Evolutionary conservation across 768 basidiomycete species (phyloP).

Genomic region (Cyclocybe cylindracea): DNA sequence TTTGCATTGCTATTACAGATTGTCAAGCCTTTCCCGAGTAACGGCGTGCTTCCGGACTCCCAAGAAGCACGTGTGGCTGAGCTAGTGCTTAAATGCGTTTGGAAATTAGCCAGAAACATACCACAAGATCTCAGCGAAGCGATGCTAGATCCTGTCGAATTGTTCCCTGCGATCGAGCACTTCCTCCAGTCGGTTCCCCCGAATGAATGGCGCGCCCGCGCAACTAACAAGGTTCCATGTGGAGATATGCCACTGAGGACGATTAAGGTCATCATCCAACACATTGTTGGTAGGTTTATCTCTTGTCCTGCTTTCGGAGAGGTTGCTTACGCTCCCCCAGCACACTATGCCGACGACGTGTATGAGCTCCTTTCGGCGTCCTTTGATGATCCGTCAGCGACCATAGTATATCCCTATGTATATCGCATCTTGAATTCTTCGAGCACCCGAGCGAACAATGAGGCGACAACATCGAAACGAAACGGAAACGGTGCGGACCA

Average conservation of each 20-base stretch:
- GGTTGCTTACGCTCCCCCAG: slow-evolving; percentile 34
- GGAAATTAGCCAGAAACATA: slow-evolving; percentile 95
- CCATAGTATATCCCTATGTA: slow-evolving; percentile 94
- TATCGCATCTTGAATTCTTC: slow-evolving; percentile 83
- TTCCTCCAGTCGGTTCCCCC: slow-evolving; percentile 94
- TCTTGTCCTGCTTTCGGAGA: not conserved
- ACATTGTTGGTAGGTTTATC: slow-evolving; percentile 80
- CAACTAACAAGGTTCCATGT: slow-evolving; percentile 88
- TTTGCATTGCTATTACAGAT: slow-evolving; percentile 83
- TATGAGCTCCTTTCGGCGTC: slow-evolving; percentile 89
- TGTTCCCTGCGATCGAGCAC: slow-evolving; percentile 91
- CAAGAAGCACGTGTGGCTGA: slow-evolving; percentile 90
- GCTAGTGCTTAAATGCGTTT: slow-evolving; percentile 92
- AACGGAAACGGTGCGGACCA: slow-evolving; percentile 40
- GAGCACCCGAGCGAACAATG: slow-evolving; percentile 38
- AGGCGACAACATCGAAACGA: slow-evolving; percentile 21
- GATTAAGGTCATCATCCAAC: slow-evolving; percentile 97
- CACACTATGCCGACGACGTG: slow-evolving; percentile 84
- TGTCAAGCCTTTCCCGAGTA: slow-evolving; percentile 79
- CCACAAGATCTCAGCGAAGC: slow-evolving; percentile 86
- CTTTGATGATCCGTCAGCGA: slow-evolving; percentile 97
- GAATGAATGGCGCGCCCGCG: slow-evolving; percentile 93
- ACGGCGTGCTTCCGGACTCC: slow-evolving; percentile 70
- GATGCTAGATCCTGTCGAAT: slow-evolving; percentile 80
- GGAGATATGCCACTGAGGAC: slow-evolving; percentile 98